Percentiles rank a stretch among this genome's conserved stretches.
These are phyloP conservation scores for Begonia masoniana DNA, from an alignment of 306 rosid species.

Conservation along the genomic window DNA sequence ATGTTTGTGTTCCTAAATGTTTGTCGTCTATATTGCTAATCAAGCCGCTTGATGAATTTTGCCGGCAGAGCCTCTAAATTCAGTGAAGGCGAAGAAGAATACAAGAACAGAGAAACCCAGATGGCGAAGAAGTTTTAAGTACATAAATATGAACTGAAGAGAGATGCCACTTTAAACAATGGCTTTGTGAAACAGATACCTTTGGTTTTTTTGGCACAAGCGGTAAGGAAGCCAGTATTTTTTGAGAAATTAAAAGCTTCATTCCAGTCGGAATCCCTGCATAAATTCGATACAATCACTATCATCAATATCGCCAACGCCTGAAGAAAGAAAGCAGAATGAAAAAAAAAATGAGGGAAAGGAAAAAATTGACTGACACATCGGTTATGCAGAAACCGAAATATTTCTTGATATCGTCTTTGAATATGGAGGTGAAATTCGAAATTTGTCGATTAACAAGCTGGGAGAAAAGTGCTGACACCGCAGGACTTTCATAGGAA, in stretches of 20 bases:
- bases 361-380: conserved; percentile 30
- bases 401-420: conserved; percentile 33
- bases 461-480: conserved; percentile 25
- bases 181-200: conserved; percentile 22
- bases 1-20: no score
- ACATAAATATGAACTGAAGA: no score
- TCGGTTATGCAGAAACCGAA: conserved; percentile 63
- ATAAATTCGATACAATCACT: conserved; percentile 1
- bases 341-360: background rate
- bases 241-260: conserved; percentile 80
- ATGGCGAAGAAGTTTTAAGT: no score
- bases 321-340: no score
- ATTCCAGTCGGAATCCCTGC: conserved; percentile 69
- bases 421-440: conserved; percentile 48
- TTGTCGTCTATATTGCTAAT: no score
- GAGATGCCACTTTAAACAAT: no score
- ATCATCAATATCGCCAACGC: background rate
- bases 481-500: conserved; percentile 12
- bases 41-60: no score
- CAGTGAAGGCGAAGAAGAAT: no score
- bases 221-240: conserved; percentile 36
- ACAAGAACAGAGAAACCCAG: no score
- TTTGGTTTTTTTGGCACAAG: conserved; percentile 34
- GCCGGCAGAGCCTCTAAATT: no score
- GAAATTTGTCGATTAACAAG: conserved; percentile 28